phyloP scores from a whole-genome alignment of 2,329 filamentous ascomycete species.

The Penicillium hesseltinei region DNA sequence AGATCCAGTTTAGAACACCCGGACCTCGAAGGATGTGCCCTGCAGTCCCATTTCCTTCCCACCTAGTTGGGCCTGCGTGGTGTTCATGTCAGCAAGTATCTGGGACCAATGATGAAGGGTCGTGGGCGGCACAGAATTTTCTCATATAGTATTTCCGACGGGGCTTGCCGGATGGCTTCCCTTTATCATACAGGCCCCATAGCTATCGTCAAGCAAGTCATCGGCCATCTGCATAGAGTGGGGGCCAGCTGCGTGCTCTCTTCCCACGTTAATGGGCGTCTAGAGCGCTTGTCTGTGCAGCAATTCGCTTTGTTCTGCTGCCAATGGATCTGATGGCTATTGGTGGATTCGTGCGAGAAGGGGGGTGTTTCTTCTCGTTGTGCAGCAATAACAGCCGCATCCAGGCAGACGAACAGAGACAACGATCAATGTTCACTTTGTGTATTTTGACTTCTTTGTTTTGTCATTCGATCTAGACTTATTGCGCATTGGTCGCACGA shows the following conservation, averaged over 20 bases:
- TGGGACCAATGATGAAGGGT: slow-evolving; percentile 21
- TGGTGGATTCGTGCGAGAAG: slow-evolving; percentile 16
- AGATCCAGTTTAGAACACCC: slow-evolving; percentile 3
- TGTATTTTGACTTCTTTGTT: neutral
- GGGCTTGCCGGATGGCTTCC: slow-evolving; percentile 12
- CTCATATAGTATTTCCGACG: slow-evolving; percentile 13
- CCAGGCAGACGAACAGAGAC: slow-evolving; percentile 13
- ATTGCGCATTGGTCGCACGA: slow-evolving; percentile 21
- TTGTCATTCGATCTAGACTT: neutral
- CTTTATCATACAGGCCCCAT: slow-evolving; percentile 11
- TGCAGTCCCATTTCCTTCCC: slow-evolving; percentile 4
- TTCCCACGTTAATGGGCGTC: slow-evolving; percentile 27
- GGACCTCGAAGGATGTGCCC: slow-evolving; percentile 13
- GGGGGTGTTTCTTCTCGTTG: slow-evolving; percentile 9
- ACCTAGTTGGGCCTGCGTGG: slow-evolving; percentile 9
- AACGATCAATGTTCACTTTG: slow-evolving; percentile 12
- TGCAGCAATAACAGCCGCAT: slow-evolving; percentile 20
- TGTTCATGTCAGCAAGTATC: slow-evolving; percentile 18
- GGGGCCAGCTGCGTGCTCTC: slow-evolving; percentile 7
- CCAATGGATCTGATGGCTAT: slow-evolving; percentile 7
- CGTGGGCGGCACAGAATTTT: slow-evolving; percentile 2
- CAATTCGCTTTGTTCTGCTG: slow-evolving; percentile 9
- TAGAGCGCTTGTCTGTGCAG: slow-evolving; percentile 35
- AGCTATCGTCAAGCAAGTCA: slow-evolving; percentile 19
- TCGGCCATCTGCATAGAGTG: slow-evolving; percentile 19